Base-by-base conservation (phyloP, 176 grass and related monocot genomes). In the Phragmites australis region DNA sequence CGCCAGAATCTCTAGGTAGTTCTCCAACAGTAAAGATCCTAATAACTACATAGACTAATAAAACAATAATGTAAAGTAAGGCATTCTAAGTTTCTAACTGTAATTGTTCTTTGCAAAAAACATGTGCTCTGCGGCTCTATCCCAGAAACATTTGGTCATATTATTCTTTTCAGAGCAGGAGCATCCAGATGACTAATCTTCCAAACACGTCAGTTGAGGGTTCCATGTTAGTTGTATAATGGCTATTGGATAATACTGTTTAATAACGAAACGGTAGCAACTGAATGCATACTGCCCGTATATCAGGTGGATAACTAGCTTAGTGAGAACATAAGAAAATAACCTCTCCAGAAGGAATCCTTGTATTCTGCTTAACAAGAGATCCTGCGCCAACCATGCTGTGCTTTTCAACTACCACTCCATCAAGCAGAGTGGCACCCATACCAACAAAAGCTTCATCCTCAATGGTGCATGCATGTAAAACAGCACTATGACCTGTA, bases 381-480 rank as follows among this genome's bases (percentile, higher is more conserved):
- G 95, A 85, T 58, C 95, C 92, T 6, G 92, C 92, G 1, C 89
- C 95, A 65, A 94, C 90, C 85, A 97, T 97, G 54, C 90, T 93
- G 69, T 94, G 88, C 68, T 97, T 97, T 82, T 93, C 94, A 70
- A 97, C 92, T 6, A 97, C 85, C n/a, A 88, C 92, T 67, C 94
- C 94, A 65, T 97, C 94, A 65, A 97, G 85, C 69, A 97, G 80
- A 69, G 90, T 90, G 39, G 92, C 92, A 87, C 92, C 95, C 92
- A 91, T 97, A 70, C 95, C 92, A 79, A 97, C 86, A 74, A 97
- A 97, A 77, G 95, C 85, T 72, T 94, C 89, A 87, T 97, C 95
- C 84, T 94, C 90, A 42, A 97, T 78, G 43, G 81, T 93, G 79
- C 94, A 97, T 78, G 88, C 94, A 81, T 97, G 94, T 68, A 97